Percentiles rank a stretch among this genome's conserved stretches.
Evolutionary conservation across 73 alveolate species (phyloP).

Genomic region (Paramecium caudatum): DNA sequence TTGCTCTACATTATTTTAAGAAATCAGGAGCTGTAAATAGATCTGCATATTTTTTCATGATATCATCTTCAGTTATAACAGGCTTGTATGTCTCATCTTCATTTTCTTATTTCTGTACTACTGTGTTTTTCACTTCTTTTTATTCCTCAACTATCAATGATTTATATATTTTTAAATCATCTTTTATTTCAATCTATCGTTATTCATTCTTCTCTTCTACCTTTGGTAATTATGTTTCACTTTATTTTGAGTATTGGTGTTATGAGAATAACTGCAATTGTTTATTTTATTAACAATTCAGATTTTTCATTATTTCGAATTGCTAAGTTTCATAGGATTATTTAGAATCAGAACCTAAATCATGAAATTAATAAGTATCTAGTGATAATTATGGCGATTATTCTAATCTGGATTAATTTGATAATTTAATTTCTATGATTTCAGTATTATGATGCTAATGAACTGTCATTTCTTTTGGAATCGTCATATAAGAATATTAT

Average conservation of each 20-base stretch:
- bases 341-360: background rate
- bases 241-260: no score
- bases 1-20: constrained; percentile 58
- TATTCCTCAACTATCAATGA: no score
- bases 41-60: constrained; percentile 69
- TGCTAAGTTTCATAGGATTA: background rate
- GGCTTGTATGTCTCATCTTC: constrained; percentile 15
- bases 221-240: no score
- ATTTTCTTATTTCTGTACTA: no score
- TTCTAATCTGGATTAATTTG: background rate
- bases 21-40: constrained; percentile 61
- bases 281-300: no score
- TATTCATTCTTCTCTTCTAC: no score
- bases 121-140: no score
- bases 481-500: background rate
- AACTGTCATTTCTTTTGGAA: background rate
- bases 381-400: background rate
- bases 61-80: constrained; percentile 48
- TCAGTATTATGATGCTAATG: constrained; percentile 51
- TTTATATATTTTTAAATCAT: no score
- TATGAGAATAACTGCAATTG: no score
- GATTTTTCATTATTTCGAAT: no score
- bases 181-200: no score
- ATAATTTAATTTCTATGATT: constrained; percentile 11
- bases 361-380: background rate